Percentiles rank a stretch among this genome's conserved stretches.
These are phyloP conservation scores for Papiliotrema flavescens DNA, from an alignment of 1,284 basidiomycete species.

Conservation along the genomic window DNA sequence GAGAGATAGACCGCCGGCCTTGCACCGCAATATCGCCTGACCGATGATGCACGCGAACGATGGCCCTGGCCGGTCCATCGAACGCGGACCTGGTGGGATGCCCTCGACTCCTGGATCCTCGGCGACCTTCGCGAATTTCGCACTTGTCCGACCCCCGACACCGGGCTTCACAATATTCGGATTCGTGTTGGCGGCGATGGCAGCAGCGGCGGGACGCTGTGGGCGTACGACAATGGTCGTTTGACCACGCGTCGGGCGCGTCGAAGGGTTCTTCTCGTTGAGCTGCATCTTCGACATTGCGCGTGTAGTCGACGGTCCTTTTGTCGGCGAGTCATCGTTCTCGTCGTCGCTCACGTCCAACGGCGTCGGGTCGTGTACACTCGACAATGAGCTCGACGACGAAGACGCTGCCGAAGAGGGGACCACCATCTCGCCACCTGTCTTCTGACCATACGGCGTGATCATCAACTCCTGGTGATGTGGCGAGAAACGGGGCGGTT, in stretches of 20 bases:
- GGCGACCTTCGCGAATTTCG: constrained; percentile 42
- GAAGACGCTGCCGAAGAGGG: constrained; percentile 28
- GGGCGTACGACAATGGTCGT: constrained; percentile 4
- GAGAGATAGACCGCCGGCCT: constrained; percentile 77
- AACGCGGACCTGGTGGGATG: constrained; percentile 78
- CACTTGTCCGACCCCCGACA: constrained; percentile 29
- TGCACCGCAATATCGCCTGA: constrained; percentile 83
- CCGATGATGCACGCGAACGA: constrained; percentile 96
- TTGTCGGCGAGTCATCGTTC: constrained; percentile 39
- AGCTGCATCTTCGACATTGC: constrained; percentile 23
- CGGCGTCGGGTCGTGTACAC: constrained; percentile 4
- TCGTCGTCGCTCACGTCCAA: constrained; percentile 34
- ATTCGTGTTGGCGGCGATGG: too few species aligned
- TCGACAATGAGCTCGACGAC: constrained; percentile 1
- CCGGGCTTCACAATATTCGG: constrained; percentile 8
- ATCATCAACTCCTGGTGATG: constrained; percentile 21
- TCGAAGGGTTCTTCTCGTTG: constrained; percentile 9
- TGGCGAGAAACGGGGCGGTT: constrained; percentile 29
- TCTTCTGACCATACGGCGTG: constrained; percentile 27
- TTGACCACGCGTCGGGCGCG: not conserved
- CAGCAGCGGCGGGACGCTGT: constrained; percentile 6
- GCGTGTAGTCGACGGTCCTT: constrained; percentile 18
- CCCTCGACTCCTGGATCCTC: constrained; percentile 47
- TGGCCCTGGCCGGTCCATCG: constrained; percentile 68
- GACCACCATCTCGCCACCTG: constrained; percentile 10